These are phyloP conservation scores for Yarrowia hollandica DNA, from an alignment of 805 yeast species.

Conservation along the genomic window DNA sequence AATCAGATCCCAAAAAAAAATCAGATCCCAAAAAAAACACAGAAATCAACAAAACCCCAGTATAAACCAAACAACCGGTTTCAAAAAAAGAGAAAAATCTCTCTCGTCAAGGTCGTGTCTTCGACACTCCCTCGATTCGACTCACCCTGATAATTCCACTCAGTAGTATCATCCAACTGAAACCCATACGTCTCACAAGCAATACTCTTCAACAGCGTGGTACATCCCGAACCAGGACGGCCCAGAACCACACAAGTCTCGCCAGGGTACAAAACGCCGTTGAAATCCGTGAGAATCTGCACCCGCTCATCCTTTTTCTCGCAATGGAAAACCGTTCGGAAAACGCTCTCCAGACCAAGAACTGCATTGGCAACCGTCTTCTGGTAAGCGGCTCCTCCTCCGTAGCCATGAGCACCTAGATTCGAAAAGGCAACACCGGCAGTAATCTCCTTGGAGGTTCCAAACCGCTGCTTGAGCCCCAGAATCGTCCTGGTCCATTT, in stretches of 20 bases:
- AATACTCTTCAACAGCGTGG: slow-evolving; percentile 59
- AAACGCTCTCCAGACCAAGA: slow-evolving; percentile 35
- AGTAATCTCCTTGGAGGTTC: slow-evolving; percentile 56
- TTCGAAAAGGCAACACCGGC: slow-evolving; percentile 63
- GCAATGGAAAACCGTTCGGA: slow-evolving; percentile 28
- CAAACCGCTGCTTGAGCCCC: slow-evolving; percentile 54
- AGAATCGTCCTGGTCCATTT: slow-evolving; percentile 66
- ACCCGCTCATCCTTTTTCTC: slow-evolving; percentile 45
- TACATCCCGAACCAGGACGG: slow-evolving; percentile 75
- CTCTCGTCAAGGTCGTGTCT: too few species aligned
- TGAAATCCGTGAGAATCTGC: slow-evolving; percentile 49
- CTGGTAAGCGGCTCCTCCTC: slow-evolving; percentile 66
- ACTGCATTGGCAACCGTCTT: slow-evolving; percentile 52
- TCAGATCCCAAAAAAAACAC: too few species aligned
- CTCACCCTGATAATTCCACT: slow-evolving; percentile 45
- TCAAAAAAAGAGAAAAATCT: too few species aligned
- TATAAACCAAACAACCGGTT: too few species aligned
- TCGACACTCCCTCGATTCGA: not conserved
- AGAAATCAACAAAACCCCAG: too few species aligned
- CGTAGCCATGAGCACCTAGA: slow-evolving; percentile 63
- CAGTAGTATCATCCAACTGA: slow-evolving; percentile 47
- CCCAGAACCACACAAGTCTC: slow-evolving; percentile 73
- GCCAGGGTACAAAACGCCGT: slow-evolving; percentile 61
- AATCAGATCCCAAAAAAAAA: too few species aligned
- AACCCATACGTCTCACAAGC: slow-evolving; percentile 60